Evolutionary conservation across 306 rosid genomes (phyloP), one percentile per base, ranked within the genome.

Genomic region (Pueraria montana): DNA sequence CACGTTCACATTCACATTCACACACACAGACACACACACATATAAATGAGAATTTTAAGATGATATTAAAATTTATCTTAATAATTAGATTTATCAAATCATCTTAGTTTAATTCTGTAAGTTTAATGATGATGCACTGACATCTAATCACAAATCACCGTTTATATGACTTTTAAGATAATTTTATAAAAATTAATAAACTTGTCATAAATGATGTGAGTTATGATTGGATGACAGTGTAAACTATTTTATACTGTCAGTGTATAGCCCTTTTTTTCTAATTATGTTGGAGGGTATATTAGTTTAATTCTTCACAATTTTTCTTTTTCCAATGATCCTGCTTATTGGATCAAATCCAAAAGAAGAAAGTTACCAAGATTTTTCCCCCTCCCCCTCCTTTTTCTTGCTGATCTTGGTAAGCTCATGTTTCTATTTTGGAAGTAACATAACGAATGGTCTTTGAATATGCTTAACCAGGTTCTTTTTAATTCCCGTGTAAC

Each of bases 371-470:
- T 45, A 52, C 21, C 11, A 40, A 68, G 26, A 56, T 20, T 23
- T 58, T 55, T 55, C 6, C 2, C 8, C 16, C 14, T 8, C 6
- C 12, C 27, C 40, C 12, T 11, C n/a, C 27, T 11, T 21, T 40
- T 30, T 36, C 20, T 21, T 21, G 50, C 3, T 17, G 9, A 26
- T 12, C 12, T 66, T 20, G 23, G 20, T 30, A 73, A 52, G 36
- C 27, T 50, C 16, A 17, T 52, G 68, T 52, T 40, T 38, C 64
- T 45, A 27, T 56, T 20, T 69, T 20, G n/a, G 46, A 68, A 74
- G 69, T 49, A 82, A 74, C 84, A 38, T 38, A 38, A 23, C n/a
- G n/a, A 27, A 36, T 61, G 42, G 18, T 42, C 49, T 65, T 65
- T 43, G 46, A 14, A 30, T 30, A 65, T 50, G 64, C 24, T 52